Percentiles rank a stretch among this genome's conserved stretches.
Evolutionary conservation across 2,329 filamentous ascomycete species (phyloP).

Genomic region (Sporothrix inflata): DNA sequence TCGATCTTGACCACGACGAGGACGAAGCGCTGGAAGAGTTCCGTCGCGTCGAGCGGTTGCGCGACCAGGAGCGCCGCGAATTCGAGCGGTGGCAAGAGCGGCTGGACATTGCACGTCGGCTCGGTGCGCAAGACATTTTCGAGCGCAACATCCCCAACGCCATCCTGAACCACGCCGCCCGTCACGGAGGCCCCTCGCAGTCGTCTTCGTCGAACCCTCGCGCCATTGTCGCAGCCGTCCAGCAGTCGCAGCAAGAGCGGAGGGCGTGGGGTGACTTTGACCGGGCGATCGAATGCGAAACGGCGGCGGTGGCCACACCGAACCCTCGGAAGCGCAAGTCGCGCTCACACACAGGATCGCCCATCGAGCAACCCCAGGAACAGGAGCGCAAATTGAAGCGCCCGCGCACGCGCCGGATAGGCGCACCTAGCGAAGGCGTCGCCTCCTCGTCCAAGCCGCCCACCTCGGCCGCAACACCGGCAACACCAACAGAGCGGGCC

Average conservation of each 20-base stretch:
- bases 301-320: conserved; percentile 47
- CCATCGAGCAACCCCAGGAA: conserved; percentile 67
- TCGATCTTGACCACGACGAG: conserved; percentile 86
- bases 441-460: conserved; percentile 43
- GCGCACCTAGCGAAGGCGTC: conserved; percentile 49
- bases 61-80: conserved; percentile 59
- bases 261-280: conserved; percentile 91
- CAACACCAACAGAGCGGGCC: conserved; percentile 1
- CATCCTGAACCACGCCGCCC: conserved; percentile 61
- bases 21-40: conserved; percentile 61
- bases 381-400: conserved; percentile 85
- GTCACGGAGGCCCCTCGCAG: conserved; percentile 46
- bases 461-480: conserved; percentile 5
- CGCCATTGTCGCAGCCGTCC: conserved; percentile 54
- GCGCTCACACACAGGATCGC: conserved; percentile 71
- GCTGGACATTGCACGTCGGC: conserved; percentile 76
- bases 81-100: conserved; percentile 80
- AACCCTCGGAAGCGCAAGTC: conserved; percentile 73
- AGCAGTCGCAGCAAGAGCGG: conserved; percentile 78
- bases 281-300: conserved; percentile 72
- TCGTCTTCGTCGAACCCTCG: conserved; percentile 38
- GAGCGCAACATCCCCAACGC: conserved; percentile 60
- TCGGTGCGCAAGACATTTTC: conserved; percentile 76
- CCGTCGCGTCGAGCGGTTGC: conserved; percentile 55
- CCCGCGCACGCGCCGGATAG: conserved; percentile 74